Evolutionary conservation across 768 basidiomycete genomes (phyloP), one percentile per base, ranked within the genome.

Genomic region (Termitomyces sp.): DNA sequence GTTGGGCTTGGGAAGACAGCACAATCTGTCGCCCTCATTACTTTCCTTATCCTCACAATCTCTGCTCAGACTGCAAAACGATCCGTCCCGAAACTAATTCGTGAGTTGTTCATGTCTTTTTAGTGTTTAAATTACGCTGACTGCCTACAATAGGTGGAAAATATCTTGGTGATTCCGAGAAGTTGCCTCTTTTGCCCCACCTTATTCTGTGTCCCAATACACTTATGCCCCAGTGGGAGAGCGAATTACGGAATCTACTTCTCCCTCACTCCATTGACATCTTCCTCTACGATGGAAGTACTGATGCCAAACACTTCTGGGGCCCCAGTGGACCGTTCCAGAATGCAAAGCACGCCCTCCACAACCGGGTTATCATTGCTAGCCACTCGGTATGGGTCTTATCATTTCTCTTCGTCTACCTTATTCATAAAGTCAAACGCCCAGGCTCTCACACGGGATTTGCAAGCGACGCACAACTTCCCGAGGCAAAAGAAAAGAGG

Each of bases 1-100:
- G 73, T 75, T 5, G 71, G 74, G 0, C 63, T 74, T 0, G 71
- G 72, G 0, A 75, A 75, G 51, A 74, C 72, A 0, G 59, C 65
- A 6, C 68, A 68, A 33, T 46, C 68, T 0, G 52, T 66, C 1
- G 31, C 65, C 0, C 22, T 67, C 1, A 58, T 72, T 4, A 68
- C 64, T 0, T 69, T 68, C 37, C 50, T 72, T 0, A 65, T 53
- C 7, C 61, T 61, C 16, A 41, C 16, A 13, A 53, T 63, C 34
- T 33, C 8, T 16, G 27, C 61, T 8, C 59, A 63, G 20, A 6
- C 45, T 27, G 39, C n/a, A 6, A 33, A 51, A 1, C 34, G 6
- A 12, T 12, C n/a, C 3, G 20, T 48, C 12, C 58, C 65, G 0
- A 33, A 15, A 30, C 31, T 60, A 1, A 36, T 64, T 15, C 5